These are phyloP conservation scores for Blastomyces emzantsi DNA, from an alignment of 2,329 filamentous ascomycete species.

Conservation along the genomic window DNA sequence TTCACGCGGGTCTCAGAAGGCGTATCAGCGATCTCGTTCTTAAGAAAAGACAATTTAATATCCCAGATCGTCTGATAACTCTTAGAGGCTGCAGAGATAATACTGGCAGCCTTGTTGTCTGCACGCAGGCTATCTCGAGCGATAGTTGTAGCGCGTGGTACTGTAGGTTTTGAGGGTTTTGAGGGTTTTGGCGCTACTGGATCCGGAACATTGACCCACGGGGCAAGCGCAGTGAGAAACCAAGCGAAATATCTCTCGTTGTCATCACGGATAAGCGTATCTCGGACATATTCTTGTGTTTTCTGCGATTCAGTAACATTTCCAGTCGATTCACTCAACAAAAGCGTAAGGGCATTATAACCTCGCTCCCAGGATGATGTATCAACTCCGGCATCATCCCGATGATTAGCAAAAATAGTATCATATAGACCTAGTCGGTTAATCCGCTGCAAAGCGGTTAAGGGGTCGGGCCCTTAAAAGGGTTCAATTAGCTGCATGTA, in stretches of 20 bases:
- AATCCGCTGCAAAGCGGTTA: constrained; percentile 31
- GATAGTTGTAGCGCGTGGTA: constrained; percentile 54
- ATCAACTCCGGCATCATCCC: constrained; percentile 47
- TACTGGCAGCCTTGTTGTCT: constrained; percentile 62
- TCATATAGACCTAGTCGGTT: constrained; percentile 31
- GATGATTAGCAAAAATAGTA: constrained; percentile 36
- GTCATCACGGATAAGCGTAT: constrained; percentile 51
- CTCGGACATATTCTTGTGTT: constrained; percentile 23
- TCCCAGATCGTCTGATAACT: constrained; percentile 55
- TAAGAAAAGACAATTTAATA: constrained; percentile 42
- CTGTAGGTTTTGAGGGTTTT: constrained; percentile 47
- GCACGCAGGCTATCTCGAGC: constrained; percentile 70
- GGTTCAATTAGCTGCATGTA: background rate
- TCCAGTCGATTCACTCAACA: constrained; percentile 32
- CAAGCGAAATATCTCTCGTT: constrained; percentile 66
- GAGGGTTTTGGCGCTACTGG: constrained; percentile 30
- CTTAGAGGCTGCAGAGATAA: constrained; percentile 57
- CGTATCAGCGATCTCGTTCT: constrained; percentile 22
- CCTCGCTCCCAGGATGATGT: constrained; percentile 52
- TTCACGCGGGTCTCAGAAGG: constrained; percentile 30
- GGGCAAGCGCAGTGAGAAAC: constrained; percentile 64
- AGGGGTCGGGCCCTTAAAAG: constrained; percentile 31
- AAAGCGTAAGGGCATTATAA: constrained; percentile 54
- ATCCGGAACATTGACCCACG: constrained; percentile 53
- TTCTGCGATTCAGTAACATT: constrained; percentile 26